Evolutionary conservation across 306 rosid genomes (phyloP), one percentile per base, ranked within the genome.

Genomic region (Cyclanthera cordifolia): DNA sequence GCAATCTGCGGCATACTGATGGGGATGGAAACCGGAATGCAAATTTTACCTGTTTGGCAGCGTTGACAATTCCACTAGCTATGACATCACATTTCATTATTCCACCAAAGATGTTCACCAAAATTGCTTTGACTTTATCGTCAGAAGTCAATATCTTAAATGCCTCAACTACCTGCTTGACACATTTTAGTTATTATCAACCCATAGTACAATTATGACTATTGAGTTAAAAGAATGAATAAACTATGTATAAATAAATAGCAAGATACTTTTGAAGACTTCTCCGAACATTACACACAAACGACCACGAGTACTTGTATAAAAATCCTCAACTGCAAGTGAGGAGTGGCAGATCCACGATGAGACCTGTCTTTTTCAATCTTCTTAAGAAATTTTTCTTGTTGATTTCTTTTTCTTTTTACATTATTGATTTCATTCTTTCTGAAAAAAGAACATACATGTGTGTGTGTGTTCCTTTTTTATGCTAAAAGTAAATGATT

Each of bases 81-180:
- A 93, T 93, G 43, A 93, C 77, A 76, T 93, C 97, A 82, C 99
- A 93, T 83, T 93, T 93, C 99, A 93, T 93, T 75, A 93, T 93
- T 58, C 99, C 99, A 75, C 96, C 99, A 80, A 93, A 93, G 60
- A 93, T 93, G 74, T 93, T 93, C 68, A 93, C 99, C 86, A 93
- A 82, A 82, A 93, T 93, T 19, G 96, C 99, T 81, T 93, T 90
- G 74, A 93, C 99, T 80, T 90, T 93, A 56, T 88, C 95, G 64
- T 93, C 99, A 47, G 99, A 87, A 0, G 99, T 93, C 90, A 93
- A 81, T 73, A 93, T 93, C 77, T 93, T 93, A 73, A 93, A 93
- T 53, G 99, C 99, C 77, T 93, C 99, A 30, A 93, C 82, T 58
- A 93, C 99, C 99, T 93, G 88, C 25, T 55, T 76, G 21, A 50